A percentile compares a stretch with the other conserved stretches of the same genome.
phyloP scores from a whole-genome alignment of 192 early-diverging fungal species.

The Gonapodya sp. region DNA sequence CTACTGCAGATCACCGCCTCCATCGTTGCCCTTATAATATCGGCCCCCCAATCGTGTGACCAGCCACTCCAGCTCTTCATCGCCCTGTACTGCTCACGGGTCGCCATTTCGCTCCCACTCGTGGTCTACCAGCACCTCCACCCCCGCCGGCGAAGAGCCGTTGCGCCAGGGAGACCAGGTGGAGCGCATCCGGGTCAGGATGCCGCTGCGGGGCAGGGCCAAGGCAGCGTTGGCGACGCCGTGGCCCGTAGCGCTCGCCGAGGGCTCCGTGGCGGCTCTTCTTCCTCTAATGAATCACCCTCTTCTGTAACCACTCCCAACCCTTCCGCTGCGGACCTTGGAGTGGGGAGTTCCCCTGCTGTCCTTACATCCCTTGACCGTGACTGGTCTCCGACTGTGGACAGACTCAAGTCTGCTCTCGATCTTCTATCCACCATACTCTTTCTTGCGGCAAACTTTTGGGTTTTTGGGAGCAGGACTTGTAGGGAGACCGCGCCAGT shows the following conservation, averaged over 20 bases:
- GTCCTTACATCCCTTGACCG: background rate
- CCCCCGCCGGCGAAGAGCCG: slow-evolving; percentile 31
- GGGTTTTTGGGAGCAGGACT: slow-evolving; percentile 39
- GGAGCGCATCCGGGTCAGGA: background rate
- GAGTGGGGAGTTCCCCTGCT: background rate
- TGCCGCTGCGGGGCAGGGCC: background rate
- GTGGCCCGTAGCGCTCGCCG: background rate
- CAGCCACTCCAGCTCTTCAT: slow-evolving; percentile 48
- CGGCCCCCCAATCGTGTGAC: slow-evolving; percentile 33
- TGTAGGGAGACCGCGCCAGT: slow-evolving; percentile 39
- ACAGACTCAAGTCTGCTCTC: slow-evolving; percentile 42
- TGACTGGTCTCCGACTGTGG: background rate
- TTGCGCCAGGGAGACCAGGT: background rate
- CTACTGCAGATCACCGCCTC: slow-evolving; percentile 36
- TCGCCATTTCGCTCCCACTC: slow-evolving; percentile 51
- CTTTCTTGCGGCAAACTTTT: slow-evolving; percentile 64
- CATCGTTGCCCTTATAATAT: slow-evolving; percentile 39
- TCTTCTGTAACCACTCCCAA: too few species aligned
- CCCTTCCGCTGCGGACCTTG: background rate
- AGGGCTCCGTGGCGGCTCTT: background rate
- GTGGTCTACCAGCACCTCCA: slow-evolving; percentile 47
- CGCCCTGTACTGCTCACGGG: slow-evolving; percentile 44
- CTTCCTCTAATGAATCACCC: too few species aligned
- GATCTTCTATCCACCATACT: slow-evolving; percentile 50
- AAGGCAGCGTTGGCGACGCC: background rate